Conservation (phyloP, 805 yeast genomes). For the Citeromyces matritensis region DNA sequence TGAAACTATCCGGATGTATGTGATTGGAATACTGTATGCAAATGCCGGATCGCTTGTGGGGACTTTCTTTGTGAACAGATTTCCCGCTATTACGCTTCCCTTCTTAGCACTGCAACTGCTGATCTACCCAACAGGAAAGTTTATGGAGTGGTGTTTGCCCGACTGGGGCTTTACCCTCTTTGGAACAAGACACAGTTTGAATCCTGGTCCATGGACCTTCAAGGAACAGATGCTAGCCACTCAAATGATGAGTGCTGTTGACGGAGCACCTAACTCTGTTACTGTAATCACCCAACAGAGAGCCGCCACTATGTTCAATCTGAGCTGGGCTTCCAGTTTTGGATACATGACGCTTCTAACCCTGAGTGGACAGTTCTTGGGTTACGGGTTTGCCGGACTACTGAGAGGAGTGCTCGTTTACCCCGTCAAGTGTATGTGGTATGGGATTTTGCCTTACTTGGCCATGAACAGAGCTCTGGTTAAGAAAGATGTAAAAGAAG, state of each 20-base stretch:
- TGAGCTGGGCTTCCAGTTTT: slow-evolving; percentile 25
- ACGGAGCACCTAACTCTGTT: slow-evolving; percentile 32
- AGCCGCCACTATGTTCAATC: slow-evolving; percentile 33
- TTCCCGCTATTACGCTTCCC: too few relatives aligned
- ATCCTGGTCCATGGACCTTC: slow-evolving; percentile 48
- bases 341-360: slow-evolving; percentile 40
- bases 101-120: too few relatives aligned
- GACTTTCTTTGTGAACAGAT: too few relatives aligned
- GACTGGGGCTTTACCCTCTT: slow-evolving; percentile 9
- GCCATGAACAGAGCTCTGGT: slow-evolving; percentile 41
- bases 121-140: slow-evolving; percentile 15
- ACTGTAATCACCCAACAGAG: slow-evolving; percentile 36
- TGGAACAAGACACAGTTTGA: slow-evolving; percentile 24
- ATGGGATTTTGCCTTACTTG: slow-evolving; percentile 42
- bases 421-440: slow-evolving; percentile 63
- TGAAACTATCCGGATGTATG: too few relatives aligned
- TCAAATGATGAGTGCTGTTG: slow-evolving; percentile 34
- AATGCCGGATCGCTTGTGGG: too few relatives aligned
- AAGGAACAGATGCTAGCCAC: slow-evolving; percentile 49
- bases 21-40: too few relatives aligned
- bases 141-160: slow-evolving; percentile 14
- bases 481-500: slow-evolving; percentile 29
- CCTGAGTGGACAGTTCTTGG: slow-evolving; percentile 45
- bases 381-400: slow-evolving; percentile 55
- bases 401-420: slow-evolving; percentile 41